Conservation (phyloP, 139 green algal genomes). For the Nannochloris sp. region DNA sequence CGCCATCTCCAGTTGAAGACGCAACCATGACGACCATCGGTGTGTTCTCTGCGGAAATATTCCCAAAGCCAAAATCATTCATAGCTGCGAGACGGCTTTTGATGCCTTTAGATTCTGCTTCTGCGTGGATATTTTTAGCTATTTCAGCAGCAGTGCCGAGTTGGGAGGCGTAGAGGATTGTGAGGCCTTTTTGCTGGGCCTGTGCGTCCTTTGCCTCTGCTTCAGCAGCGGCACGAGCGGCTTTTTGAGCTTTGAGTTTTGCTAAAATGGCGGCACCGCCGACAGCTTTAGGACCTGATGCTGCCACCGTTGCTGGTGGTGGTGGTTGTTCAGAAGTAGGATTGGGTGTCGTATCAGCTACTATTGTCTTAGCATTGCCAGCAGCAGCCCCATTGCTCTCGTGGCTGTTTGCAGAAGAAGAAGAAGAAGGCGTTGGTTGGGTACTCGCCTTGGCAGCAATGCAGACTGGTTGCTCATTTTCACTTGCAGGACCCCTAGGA, state of each 20-base stretch:
- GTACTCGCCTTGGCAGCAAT: too few relatives aligned
- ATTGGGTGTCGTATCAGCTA: not conserved
- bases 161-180: conserved; percentile 84
- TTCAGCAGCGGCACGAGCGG: not conserved
- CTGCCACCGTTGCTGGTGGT: not conserved
- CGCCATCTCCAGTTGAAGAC: conserved; percentile 80
- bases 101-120: conserved; percentile 33
- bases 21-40: conserved; percentile 51
- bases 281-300: not conserved
- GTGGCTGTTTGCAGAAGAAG: too few relatives aligned
- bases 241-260: conserved; percentile 2
- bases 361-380: too few relatives aligned
- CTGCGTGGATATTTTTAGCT: conserved; percentile 72
- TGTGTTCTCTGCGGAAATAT: conserved; percentile 28
- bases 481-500: not conserved
- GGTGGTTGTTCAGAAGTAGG: not conserved
- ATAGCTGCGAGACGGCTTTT: conserved; percentile 43
- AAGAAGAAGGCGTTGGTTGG: too few relatives aligned
- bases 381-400: too few relatives aligned
- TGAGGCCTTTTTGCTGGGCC: conserved; percentile 14
- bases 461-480: not conserved
- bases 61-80: conserved; percentile 68
- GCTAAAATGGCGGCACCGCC: conserved; percentile 28
- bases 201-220: not conserved
- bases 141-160: conserved; percentile 89